Evolutionary conservation across 345 rosid genomes (phyloP), one percentile per base, ranked within the genome.

Genomic region (Salix arbutifolia): DNA sequence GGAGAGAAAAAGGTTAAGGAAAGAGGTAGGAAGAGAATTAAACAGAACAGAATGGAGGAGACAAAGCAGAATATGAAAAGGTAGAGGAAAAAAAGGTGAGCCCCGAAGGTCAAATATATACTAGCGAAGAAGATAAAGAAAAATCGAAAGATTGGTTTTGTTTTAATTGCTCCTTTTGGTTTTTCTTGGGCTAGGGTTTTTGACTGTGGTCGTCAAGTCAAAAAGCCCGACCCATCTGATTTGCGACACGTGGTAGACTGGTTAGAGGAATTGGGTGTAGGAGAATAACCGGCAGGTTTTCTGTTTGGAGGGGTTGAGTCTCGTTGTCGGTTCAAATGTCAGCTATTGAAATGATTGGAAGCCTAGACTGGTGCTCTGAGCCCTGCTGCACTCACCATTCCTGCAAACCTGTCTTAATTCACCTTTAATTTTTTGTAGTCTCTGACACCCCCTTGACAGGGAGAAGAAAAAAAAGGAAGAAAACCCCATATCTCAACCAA

Each of bases 331-430:
- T 84, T 85, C 84, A 86, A 90, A 83, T 81, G 87, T 87, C 87
- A 86, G 91, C 84, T 75, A 52, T 73, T 78, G 88, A 84, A 91
- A 89, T 91, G 89, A 92, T 92, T 87, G 90, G 90, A 67, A 85
- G 77, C 69, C 62, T 69, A 56, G 77, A 79, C 84, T 28, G 56
- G 74, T 37, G 14, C 76, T 73, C 66, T 28, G 56, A 64, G 73
- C 21, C 26, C 25, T 52, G 28, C n/a, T 62, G 18, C 26, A 11
- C 11, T 3, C 26, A 3, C 42, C 66, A 33, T 31, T 58, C 4
- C 28, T 58, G 11, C 64, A 23, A 58, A n/a, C 23, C 25, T n/a
- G 10, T 23, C 25, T 53, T 21, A 0, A 21, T 53, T 19, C 9
- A 2, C 4, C 64, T 58, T 58, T 58, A 58, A 3, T 8, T n/a